Evolutionary conservation across 352 stramenopile genomes (phyloP).

Genomic region (Phytophthora rubi): DNA sequence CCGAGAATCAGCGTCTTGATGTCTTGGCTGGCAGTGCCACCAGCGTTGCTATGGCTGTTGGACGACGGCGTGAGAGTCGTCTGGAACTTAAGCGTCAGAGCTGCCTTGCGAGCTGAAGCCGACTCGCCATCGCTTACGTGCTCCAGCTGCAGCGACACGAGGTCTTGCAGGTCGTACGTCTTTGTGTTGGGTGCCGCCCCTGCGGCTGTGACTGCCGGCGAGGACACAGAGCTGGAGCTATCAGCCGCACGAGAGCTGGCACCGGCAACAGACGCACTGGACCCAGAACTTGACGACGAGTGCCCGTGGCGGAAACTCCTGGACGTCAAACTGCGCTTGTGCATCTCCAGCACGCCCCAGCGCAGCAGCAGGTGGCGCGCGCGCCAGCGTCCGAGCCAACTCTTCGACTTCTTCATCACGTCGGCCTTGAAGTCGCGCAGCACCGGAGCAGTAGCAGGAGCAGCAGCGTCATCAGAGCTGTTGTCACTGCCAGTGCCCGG

Average conservation of each 20-base stretch:
- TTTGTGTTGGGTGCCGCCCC: slow-evolving; percentile 24
- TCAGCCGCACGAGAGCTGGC: slow-evolving; percentile 17
- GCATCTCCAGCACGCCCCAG: slow-evolving; percentile 65
- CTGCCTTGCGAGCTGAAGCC: slow-evolving; percentile 38
- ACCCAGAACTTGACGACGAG: slow-evolving; percentile 14
- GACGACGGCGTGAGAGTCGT: slow-evolving; percentile 24
- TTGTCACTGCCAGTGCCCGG: slow-evolving; percentile 23
- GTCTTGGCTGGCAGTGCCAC: slow-evolving; percentile 34
- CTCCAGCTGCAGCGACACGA: slow-evolving; percentile 60
- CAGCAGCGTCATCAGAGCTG: slow-evolving; percentile 7
- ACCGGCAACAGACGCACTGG: slow-evolving; percentile 5
- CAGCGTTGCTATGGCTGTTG: slow-evolving; percentile 30
- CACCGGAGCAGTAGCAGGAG: slow-evolving; percentile 19
- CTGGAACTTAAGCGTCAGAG: slow-evolving; percentile 66
- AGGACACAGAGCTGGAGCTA: slow-evolving; percentile 13
- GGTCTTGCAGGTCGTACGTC: slow-evolving; percentile 50
- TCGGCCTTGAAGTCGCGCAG: slow-evolving; percentile 55
- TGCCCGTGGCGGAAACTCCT: slow-evolving; percentile 40
- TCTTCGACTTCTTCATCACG: slow-evolving; percentile 71
- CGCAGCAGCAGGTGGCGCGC: slow-evolving; percentile 51
- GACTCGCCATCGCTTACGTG: slow-evolving; percentile 57
- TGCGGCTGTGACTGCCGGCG: slow-evolving; percentile 1
- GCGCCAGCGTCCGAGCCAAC: slow-evolving; percentile 70
- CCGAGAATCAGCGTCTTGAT: slow-evolving; percentile 62
- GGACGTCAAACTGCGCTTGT: slow-evolving; percentile 40